phyloP scores from a whole-genome alignment of 352 stramenopile genomes.

The Phytophthora sansomeana region DNA sequence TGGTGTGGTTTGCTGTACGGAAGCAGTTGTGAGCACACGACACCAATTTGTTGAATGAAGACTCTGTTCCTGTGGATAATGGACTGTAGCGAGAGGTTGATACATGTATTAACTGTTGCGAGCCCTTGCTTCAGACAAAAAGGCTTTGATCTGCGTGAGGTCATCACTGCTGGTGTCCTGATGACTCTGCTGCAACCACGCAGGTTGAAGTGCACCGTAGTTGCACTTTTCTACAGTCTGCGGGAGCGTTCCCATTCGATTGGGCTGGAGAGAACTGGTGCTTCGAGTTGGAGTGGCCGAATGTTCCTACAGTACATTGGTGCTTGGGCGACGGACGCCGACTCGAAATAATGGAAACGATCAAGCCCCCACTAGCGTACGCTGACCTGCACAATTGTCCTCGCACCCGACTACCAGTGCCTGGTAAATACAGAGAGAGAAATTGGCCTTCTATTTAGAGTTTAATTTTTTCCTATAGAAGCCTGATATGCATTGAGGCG shows the following conservation, averaged over 20 bases:
- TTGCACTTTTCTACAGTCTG: not conserved
- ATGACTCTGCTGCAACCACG: conserved; percentile 1
- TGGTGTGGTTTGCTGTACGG: not conserved
- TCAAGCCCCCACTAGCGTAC: not conserved
- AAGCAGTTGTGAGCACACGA: not conserved
- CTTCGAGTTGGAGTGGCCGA: not conserved
- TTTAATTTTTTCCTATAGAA: no score
- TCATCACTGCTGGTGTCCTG: not conserved
- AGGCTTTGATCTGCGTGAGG: not conserved
- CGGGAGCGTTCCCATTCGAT: no score
- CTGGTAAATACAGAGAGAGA: no score
- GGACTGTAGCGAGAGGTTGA: not conserved
- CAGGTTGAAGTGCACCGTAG: not conserved
- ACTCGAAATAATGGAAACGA: not conserved
- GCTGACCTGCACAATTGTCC: not conserved
- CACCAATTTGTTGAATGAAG: conserved; percentile 3
- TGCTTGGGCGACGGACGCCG: not conserved
- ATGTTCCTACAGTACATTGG: not conserved
- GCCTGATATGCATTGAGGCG: no score
- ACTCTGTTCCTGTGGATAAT: not conserved
- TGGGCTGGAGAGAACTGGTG: not conserved
- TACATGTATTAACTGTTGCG: no score
- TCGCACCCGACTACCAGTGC: no score
- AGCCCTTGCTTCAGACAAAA: not conserved
- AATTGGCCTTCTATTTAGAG: no score